Conservation (phyloP, 805 yeast species). For the Cyberlindnera saturnus region DNA sequence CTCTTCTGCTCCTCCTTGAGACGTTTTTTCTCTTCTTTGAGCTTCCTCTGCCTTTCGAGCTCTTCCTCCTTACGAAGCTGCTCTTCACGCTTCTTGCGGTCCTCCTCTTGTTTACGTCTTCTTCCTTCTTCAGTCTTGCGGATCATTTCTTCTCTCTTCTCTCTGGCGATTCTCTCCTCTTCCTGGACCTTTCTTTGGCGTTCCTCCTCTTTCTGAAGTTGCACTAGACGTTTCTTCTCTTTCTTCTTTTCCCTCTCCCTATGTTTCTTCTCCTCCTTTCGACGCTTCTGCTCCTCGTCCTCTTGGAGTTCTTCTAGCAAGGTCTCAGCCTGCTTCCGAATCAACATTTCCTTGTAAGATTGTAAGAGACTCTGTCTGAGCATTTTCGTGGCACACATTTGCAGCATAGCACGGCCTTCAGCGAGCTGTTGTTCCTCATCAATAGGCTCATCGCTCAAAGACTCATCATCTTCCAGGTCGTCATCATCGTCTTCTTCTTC, state of each 20-base stretch:
- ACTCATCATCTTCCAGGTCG: slow-evolving; percentile 37
- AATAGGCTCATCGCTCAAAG: slow-evolving; percentile 27
- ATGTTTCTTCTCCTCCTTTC: slow-evolving; percentile 58
- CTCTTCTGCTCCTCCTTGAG: slow-evolving; percentile 34
- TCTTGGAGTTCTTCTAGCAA: slow-evolving; percentile 65
- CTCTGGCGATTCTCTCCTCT: slow-evolving; percentile 32
- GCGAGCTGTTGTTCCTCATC: slow-evolving; percentile 62
- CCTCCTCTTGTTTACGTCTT: slow-evolving; percentile 31
- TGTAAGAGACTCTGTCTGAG: slow-evolving; percentile 67
- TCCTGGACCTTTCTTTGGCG: slow-evolving; percentile 37
- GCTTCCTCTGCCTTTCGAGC: slow-evolving; percentile 28
- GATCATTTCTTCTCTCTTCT: slow-evolving; percentile 31
- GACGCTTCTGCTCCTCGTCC: slow-evolving; percentile 59
- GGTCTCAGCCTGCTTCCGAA: slow-evolving; percentile 63
- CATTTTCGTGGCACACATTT: slow-evolving; percentile 71
- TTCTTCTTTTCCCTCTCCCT: slow-evolving; percentile 54
- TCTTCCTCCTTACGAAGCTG: slow-evolving; percentile 33
- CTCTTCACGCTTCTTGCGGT: slow-evolving; percentile 36
- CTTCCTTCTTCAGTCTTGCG: slow-evolving; percentile 39
- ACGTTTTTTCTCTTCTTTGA: slow-evolving; percentile 22
- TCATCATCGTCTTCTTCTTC: slow-evolving; percentile 33
- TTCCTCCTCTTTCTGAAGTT: slow-evolving; percentile 50
- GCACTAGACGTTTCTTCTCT: slow-evolving; percentile 60
- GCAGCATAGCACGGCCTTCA: slow-evolving; percentile 76
- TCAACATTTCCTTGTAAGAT: slow-evolving; percentile 74